Evolutionary conservation across 2,329 filamentous ascomycete species (phyloP).

Genomic region (Colletotrichum tabaci): DNA sequence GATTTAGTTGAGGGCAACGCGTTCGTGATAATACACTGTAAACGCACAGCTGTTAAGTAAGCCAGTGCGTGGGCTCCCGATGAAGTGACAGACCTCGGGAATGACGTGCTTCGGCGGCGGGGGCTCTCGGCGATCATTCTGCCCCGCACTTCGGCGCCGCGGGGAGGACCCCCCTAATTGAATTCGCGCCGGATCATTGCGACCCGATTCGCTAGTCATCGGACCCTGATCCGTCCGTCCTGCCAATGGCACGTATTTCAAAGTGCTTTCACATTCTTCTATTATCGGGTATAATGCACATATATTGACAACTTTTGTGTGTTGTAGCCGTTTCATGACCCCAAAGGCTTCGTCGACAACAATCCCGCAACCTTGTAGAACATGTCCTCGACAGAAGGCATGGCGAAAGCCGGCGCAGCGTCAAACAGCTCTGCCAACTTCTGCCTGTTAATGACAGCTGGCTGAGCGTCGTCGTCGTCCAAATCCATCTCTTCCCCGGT

Average conservation of each 20-base stretch:
- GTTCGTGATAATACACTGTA: background rate
- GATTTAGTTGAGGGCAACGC: background rate
- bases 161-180: background rate
- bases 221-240: background rate
- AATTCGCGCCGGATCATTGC: background rate
- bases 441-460: slow-evolving; percentile 77
- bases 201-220: background rate
- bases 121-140: slow-evolving; percentile 20
- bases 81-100: slow-evolving; percentile 33
- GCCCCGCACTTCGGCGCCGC: slow-evolving; percentile 35
- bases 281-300: slow-evolving; percentile 43
- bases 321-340: slow-evolving; percentile 43
- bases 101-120: slow-evolving; percentile 34
- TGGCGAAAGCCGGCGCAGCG: slow-evolving; percentile 76
- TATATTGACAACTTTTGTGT: slow-evolving; percentile 28
- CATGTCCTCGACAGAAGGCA: slow-evolving; percentile 81
- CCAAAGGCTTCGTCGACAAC: slow-evolving; percentile 70
- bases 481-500: slow-evolving; percentile 62
- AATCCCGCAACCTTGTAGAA: slow-evolving; percentile 80
- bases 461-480: slow-evolving; percentile 65
- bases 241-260: background rate
- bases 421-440: slow-evolving; percentile 80
- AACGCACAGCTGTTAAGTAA: slow-evolving; percentile 8
- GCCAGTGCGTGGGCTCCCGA: slow-evolving; percentile 14
- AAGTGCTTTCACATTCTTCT: slow-evolving; percentile 31